Evolutionary conservation across 2,329 filamentous ascomycete species (phyloP).

Genomic region (Cladosporium colombiae): DNA sequence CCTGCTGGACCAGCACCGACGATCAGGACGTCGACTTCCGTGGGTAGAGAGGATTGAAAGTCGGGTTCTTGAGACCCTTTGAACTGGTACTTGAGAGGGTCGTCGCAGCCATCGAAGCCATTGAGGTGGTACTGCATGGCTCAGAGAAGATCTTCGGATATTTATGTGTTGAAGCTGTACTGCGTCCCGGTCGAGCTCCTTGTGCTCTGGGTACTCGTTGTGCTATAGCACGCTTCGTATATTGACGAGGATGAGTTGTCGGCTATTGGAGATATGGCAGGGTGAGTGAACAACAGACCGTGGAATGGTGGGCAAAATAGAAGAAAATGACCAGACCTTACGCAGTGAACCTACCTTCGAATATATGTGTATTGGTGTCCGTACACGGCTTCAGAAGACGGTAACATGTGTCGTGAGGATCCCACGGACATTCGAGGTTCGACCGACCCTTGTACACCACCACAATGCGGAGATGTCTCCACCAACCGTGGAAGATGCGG

Average conservation of each 20-base stretch:
- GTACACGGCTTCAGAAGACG: background rate
- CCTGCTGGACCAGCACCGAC: slow-evolving; percentile 53
- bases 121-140: slow-evolving; percentile 40
- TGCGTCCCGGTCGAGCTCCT: background rate
- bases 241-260: background rate
- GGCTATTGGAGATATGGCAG: background rate
- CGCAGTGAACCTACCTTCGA: background rate
- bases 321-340: background rate
- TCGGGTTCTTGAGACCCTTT: slow-evolving; percentile 31
- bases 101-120: slow-evolving; percentile 36
- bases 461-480: slow-evolving; percentile 1
- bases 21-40: slow-evolving; percentile 50
- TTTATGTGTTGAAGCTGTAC: background rate
- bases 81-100: slow-evolving; percentile 36
- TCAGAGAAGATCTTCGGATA: background rate
- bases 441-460: background rate
- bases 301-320: background rate
- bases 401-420: background rate
- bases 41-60: slow-evolving; percentile 35
- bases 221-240: background rate
- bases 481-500: background rate
- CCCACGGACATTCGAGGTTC: background rate
- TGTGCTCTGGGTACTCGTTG: background rate
- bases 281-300: background rate
- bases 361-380: background rate